Conservation (phyloP, 768 basidiomycete species). For the Cystoderma amianthinum region DNA sequence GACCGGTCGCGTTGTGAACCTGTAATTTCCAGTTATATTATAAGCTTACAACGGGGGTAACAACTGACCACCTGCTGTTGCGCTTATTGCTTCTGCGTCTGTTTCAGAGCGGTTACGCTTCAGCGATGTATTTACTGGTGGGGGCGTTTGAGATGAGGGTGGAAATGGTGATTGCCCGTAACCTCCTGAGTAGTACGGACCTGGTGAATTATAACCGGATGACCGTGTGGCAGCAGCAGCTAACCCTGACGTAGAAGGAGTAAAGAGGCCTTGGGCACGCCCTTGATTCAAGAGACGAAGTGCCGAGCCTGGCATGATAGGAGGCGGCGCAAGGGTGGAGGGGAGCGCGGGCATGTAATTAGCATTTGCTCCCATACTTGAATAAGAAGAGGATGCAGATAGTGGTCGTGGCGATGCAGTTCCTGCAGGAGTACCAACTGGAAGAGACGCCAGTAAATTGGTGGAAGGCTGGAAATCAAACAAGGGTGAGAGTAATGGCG, state of each 20-base stretch:
- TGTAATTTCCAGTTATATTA: no score
- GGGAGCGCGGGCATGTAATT: conserved; percentile 38
- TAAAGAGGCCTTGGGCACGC: conserved; percentile 80
- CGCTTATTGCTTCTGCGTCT: conserved; percentile 38
- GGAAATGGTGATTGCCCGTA: conserved; percentile 45
- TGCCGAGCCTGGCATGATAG: conserved; percentile 84
- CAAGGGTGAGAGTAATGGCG: conserved; percentile 78
- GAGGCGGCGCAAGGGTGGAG: conserved; percentile 66
- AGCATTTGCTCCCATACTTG: conserved; percentile 38
- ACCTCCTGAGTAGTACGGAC: conserved; percentile 33
- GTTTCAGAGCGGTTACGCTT: conserved; percentile 65
- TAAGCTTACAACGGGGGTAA: background rate
- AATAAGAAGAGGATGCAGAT: conserved; percentile 65
- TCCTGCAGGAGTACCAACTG: conserved; percentile 40
- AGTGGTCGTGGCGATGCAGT: conserved; percentile 54
- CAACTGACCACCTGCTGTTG: conserved; percentile 11
- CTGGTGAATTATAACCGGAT: conserved; percentile 47
- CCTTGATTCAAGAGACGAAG: conserved; percentile 81
- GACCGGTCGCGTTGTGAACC: conserved; percentile 19
- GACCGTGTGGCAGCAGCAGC: conserved; percentile 29
- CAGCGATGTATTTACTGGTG: conserved; percentile 40
- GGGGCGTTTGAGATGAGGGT: conserved; percentile 41
- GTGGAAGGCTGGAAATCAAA: conserved; percentile 89
- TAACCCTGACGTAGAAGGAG: conserved; percentile 69
- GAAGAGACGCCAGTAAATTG: conserved; percentile 62